Evolutionary conservation across 2,329 filamentous ascomycete species (phyloP), one percentile per base, ranked within the genome.

Genomic region (Diaporthe humulicola): DNA sequence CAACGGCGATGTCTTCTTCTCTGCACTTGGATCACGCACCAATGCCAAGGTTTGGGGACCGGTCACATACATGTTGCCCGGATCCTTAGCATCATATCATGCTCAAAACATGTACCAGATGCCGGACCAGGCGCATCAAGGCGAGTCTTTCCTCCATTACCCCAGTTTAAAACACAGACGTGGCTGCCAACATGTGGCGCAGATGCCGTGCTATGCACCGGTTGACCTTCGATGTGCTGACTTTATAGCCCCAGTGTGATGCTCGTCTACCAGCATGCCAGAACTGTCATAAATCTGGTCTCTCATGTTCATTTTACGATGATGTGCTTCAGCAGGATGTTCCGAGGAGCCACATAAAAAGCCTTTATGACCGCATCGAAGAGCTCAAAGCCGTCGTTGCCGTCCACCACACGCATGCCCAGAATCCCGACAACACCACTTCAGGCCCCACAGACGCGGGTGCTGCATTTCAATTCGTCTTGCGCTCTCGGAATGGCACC

Each of bases 351-450:
- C 60, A 73, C 45, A 73, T 73, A 38, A 73, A 73, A 50, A 73
- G 60, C 40, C 60, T 73, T 10, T 73, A 73, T 69, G 71, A 73
- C 71, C 71, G 71, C 40, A 73, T 69, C n/a, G 71, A 73, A 7
- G 71, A 73, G 57, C 40, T 73, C 30, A 73, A 66, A 38, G 60
- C 71, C n/a, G n/a, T 73, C 19, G 71, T 73, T 52, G 57, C 71
- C 45, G 71, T 73, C 52, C 71, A 73, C 22, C 58, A 69, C 45
- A 25, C 57, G 7, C 22, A 61, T 22, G 22, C 71, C 19, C 57
- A 38, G 48, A 42, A 30, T 7, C 19, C 33, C 19, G 60, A 36
- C 48, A 36, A 36, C 50, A 48, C 71, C 25, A 57, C 58, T 10
- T 48, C 60, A 33, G 25, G 10, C 48, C 36, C 60, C 38, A 50